These are phyloP conservation scores for Torulaspora delbrueckii DNA, from an alignment of 805 yeast genomes.

Conservation along the genomic window DNA sequence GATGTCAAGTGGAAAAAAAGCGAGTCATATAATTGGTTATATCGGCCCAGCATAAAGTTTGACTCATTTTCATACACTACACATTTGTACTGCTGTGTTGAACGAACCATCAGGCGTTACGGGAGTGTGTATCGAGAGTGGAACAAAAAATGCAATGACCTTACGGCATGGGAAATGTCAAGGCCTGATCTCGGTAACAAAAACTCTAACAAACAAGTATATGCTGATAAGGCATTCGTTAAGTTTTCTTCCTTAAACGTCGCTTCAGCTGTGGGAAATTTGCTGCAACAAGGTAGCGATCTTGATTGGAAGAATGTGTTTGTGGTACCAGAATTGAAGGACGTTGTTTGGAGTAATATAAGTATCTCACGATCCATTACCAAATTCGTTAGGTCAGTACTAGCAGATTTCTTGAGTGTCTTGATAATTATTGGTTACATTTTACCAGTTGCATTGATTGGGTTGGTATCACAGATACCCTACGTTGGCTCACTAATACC, in stretches of 20 bases:
- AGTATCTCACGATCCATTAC: slow-evolving; percentile 37
- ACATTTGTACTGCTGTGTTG: slow-evolving; percentile 3
- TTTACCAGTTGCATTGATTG: slow-evolving; percentile 76
- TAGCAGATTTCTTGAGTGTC: slow-evolving; percentile 45
- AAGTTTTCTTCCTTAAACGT: slow-evolving; percentile 53
- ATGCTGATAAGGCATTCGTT: slow-evolving; percentile 49
- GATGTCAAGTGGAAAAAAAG: background rate
- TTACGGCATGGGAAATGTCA: slow-evolving; percentile 6
- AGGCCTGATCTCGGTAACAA: slow-evolving; percentile 6
- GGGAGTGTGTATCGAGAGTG: slow-evolving; percentile 2
- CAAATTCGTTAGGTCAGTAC: slow-evolving; percentile 37
- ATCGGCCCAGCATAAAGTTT: background rate
- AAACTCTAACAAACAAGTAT: background rate
- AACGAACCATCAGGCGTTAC: slow-evolving; percentile 6
- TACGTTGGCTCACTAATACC: slow-evolving; percentile 52
- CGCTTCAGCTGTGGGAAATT: slow-evolving; percentile 61
- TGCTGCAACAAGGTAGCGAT: slow-evolving; percentile 43
- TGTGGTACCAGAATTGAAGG: slow-evolving; percentile 57
- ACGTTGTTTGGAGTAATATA: slow-evolving; percentile 68
- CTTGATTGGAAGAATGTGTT: slow-evolving; percentile 42
- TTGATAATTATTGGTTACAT: slow-evolving; percentile 64
- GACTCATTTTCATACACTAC: background rate
- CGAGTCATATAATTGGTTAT: background rate
- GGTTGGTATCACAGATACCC: slow-evolving; percentile 70
- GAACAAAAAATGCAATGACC: slow-evolving; percentile 7